Percentiles rank a stretch among this genome's conserved stretches.
Conservation (phyloP, 148 eudicot genomes). For the Persicaria maculosa region DNA sequence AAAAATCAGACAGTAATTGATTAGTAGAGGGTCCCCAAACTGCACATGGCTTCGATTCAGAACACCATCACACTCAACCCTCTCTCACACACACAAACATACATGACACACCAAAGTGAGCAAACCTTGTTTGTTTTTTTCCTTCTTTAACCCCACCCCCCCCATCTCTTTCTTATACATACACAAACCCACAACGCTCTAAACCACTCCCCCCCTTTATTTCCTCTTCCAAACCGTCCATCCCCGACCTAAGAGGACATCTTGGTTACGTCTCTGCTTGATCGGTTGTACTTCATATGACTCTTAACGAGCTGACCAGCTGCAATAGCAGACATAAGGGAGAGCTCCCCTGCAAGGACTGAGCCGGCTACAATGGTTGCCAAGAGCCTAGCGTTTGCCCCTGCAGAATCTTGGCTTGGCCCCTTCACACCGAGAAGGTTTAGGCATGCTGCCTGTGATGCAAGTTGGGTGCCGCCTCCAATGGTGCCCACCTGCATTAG, state of each 20-base stretch:
- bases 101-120: not conserved
- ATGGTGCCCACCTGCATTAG: slow-evolving; percentile 28
- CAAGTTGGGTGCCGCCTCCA: slow-evolving; percentile 31
- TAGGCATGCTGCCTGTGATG: slow-evolving; percentile 35
- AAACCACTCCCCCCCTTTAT: no score
- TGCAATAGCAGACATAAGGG: slow-evolving; percentile 31
- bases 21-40: not conserved
- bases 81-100: not conserved
- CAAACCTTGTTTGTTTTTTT: not conserved
- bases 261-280: slow-evolving; percentile 19
- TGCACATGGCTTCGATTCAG: not conserved
- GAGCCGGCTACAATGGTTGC: slow-evolving; percentile 31
- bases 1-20: not conserved
- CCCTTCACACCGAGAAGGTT: slow-evolving; percentile 32
- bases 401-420: slow-evolving; percentile 15
- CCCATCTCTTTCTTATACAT: not conserved
- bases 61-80: not conserved
- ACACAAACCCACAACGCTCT: not conserved
- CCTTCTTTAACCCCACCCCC: not conserved
- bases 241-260: not conserved
- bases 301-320: slow-evolving; percentile 36
- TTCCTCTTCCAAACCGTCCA: not conserved
- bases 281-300: slow-evolving; percentile 31
- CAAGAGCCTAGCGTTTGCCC: slow-evolving; percentile 26
- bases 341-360: slow-evolving; percentile 34